Conservation (phyloP, 306 rosid genomes). For the Begonia peltatifolia region DNA sequence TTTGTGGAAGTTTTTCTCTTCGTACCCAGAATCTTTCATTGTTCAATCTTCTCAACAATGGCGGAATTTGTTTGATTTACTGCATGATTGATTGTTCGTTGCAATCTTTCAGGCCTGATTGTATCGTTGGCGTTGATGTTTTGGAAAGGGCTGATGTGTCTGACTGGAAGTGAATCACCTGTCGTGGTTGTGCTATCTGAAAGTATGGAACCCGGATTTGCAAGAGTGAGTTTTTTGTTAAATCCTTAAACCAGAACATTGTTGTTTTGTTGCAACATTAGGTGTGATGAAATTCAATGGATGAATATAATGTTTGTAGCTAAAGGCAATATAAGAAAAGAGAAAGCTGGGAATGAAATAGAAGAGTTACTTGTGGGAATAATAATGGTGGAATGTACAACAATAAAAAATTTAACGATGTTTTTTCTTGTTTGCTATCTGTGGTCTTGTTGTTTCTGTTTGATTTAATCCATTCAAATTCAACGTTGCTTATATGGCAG, state of each 20-base stretch:
- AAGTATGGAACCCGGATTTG: conserved; percentile 91
- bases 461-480: no score
- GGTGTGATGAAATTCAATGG: background rate
- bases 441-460: background rate
- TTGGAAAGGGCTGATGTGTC: conserved; percentile 61
- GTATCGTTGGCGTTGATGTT: conserved; percentile 48
- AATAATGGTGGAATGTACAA: no score
- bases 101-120: conserved; percentile 40
- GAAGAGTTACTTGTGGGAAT: no score
- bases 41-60: no score
- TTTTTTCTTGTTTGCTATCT: no score
- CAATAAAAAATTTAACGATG: no score
- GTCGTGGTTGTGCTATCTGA: conserved; percentile 67
- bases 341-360: no score
- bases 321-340: no score
- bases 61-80: background rate
- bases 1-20: no score
- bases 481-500: conserved; percentile 10
- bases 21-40: no score
- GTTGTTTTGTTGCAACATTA: background rate
- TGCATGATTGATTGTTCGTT: background rate
- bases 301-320: background rate
- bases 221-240: conserved; percentile 31
- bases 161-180: conserved; percentile 69
- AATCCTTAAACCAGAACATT: background rate